These are phyloP conservation scores for Berberis vulgaris DNA, from an alignment of 164 flowering plant species.

Conservation along the genomic window DNA sequence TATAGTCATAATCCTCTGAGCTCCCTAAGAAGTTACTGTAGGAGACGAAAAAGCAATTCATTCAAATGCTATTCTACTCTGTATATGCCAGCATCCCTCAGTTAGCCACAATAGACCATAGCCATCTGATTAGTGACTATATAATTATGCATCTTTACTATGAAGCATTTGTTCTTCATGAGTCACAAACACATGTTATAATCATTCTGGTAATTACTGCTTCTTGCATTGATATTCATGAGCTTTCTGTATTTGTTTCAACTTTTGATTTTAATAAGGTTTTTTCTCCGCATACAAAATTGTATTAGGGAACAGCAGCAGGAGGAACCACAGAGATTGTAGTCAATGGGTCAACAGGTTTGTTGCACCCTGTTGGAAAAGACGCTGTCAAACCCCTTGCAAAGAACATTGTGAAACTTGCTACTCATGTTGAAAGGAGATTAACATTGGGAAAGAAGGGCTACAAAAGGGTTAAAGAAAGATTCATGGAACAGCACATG, in stretches of 20 bases:
- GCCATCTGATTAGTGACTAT: neutral
- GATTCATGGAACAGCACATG: slow-evolving; percentile 84
- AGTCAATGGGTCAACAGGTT: slow-evolving; percentile 76
- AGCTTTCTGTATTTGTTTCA: neutral
- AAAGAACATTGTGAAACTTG: slow-evolving; percentile 67
- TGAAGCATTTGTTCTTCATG: neutral
- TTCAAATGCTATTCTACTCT: too few relatives aligned
- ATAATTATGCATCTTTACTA: neutral
- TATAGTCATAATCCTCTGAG: neutral
- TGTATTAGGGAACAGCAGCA: slow-evolving; percentile 81
- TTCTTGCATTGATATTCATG: neutral
- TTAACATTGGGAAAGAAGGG: slow-evolving; percentile 77
- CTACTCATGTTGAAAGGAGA: slow-evolving; percentile 71
- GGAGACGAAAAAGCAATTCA: too few relatives aligned
- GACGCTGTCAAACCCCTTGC: slow-evolving; percentile 84
- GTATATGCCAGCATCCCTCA: neutral
- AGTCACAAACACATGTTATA: neutral
- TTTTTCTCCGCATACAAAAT: neutral
- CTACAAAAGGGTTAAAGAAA: slow-evolving; percentile 72
- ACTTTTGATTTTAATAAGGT: too few relatives aligned
- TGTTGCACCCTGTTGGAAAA: slow-evolving; percentile 80
- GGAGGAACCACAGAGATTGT: slow-evolving; percentile 97
- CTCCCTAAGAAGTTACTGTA: neutral
- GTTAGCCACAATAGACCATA: neutral
- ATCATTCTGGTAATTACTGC: neutral